Conservation (phyloP, 1,284 basidiomycete genomes). For the Pulchroboletus neoregius region DNA sequence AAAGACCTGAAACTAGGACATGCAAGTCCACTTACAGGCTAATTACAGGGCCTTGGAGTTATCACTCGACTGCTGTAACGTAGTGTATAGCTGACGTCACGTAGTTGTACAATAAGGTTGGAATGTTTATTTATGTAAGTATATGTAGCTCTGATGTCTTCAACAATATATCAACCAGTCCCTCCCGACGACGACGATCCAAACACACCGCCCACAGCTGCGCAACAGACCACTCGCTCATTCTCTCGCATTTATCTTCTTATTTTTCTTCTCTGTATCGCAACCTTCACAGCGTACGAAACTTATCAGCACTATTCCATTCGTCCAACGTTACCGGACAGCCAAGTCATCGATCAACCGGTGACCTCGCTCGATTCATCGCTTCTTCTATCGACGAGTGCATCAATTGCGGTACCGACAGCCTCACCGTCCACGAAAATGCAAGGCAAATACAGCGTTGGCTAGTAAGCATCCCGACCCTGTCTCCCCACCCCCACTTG, state of each 20-base stretch:
- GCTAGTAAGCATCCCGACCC: conserved; percentile 58
- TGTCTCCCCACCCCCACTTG: conserved; percentile 3
- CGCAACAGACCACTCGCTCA: conserved; percentile 15
- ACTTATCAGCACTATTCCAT: conserved; percentile 14
- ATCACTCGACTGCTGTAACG: conserved; percentile 38
- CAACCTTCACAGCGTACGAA: conserved; percentile 18
- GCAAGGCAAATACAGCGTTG: conserved; percentile 66
- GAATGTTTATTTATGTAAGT: conserved; percentile 18
- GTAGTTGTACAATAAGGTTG: conserved; percentile 7
- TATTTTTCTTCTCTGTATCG: conserved; percentile 18
- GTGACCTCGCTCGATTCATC: conserved; percentile 6
- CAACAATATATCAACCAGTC: conserved; percentile 20
- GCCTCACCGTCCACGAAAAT: conserved; percentile 20
- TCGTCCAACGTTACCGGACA: conserved; percentile 7
- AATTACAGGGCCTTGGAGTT: conserved; percentile 41
- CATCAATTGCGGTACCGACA: conserved; percentile 3
- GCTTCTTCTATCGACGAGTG: conserved; percentile 8
- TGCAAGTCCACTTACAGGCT: conserved; percentile 1
- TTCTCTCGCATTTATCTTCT: conserved; percentile 20
- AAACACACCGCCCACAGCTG: conserved; percentile 2
- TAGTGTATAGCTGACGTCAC: conserved; percentile 23
- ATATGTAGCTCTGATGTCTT: conserved; percentile 20
- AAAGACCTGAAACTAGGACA: not conserved
- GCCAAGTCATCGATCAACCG: conserved; percentile 19
- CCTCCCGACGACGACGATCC: conserved; percentile 22